Conservation (phyloP, 805 yeast species). For the Zygosaccharomyces kombuchaensis region DNA sequence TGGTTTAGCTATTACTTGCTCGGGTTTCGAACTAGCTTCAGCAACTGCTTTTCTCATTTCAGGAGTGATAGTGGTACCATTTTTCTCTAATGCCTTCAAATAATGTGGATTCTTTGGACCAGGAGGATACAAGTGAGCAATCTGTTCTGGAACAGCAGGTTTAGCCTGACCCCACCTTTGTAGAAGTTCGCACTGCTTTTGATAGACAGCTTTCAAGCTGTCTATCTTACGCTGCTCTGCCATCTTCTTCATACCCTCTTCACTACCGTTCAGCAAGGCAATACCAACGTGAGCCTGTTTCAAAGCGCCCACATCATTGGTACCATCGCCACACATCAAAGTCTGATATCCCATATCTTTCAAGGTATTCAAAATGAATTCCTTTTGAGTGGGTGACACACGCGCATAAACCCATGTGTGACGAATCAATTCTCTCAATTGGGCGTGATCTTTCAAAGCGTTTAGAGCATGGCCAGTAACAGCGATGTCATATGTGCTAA, state of each 20-base stretch:
- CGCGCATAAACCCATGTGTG: slow-evolving; percentile 97
- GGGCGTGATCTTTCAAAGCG: slow-evolving; percentile 59
- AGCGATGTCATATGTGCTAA: slow-evolving; percentile 75
- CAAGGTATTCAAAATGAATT: slow-evolving; percentile 75
- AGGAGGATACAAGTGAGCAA: slow-evolving; percentile 96
- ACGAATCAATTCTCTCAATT: slow-evolving; percentile 67
- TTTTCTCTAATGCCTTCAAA: slow-evolving; percentile 75
- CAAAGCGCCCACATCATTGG: slow-evolving; percentile 99
- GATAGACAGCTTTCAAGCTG: slow-evolving; percentile 60
- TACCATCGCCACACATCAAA: slow-evolving; percentile 99
- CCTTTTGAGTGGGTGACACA: slow-evolving; percentile 95
- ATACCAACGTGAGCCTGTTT: slow-evolving; percentile 98
- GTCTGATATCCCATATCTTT: slow-evolving; percentile 89
- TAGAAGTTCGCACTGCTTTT: slow-evolving; percentile 78
- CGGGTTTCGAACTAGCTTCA: slow-evolving; percentile 42
- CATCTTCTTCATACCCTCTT: slow-evolving; percentile 84
- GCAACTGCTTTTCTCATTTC: slow-evolving; percentile 62
- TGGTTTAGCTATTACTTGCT: slow-evolving; percentile 32
- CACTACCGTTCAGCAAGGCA: slow-evolving; percentile 96
- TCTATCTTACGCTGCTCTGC: slow-evolving; percentile 74
- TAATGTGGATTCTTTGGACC: slow-evolving; percentile 89
- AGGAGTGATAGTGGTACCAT: slow-evolving; percentile 74
- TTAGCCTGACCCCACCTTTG: slow-evolving; percentile 76
- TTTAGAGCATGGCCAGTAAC: slow-evolving; percentile 87
- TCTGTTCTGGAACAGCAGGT: slow-evolving; percentile 76